Evolutionary conservation across 768 basidiomycete species (phyloP).

Genomic region (Suillus alpinus): DNA sequence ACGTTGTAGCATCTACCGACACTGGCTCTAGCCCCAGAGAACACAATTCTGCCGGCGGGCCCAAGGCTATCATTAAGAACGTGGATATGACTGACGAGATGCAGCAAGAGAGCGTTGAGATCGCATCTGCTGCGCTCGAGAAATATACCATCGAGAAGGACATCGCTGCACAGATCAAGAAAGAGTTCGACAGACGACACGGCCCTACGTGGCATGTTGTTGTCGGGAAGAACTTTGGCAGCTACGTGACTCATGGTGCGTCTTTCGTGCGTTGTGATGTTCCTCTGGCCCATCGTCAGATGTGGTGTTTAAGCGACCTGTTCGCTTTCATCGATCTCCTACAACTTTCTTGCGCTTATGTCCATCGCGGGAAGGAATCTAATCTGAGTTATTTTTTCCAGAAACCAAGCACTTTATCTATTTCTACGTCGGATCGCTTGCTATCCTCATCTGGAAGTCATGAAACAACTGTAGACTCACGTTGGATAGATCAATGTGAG

Average conservation of each 20-base stretch:
- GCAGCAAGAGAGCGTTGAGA: conserved; percentile 92
- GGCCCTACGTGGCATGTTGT: conserved; percentile 98
- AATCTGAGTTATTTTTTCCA: conserved; percentile 31
- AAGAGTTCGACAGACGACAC: conserved; percentile 91
- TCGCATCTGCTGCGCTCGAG: conserved; percentile 80
- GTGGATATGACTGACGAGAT: conserved; percentile 97
- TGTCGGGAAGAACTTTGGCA: conserved; percentile 98
- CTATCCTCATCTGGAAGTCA: conserved; percentile 95
- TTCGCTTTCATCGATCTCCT: conserved; percentile 4
- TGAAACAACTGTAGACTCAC: conserved; percentile 33
- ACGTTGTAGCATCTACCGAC: conserved; percentile 42
- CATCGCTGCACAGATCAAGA: conserved; percentile 97
- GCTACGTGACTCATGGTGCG: conserved; percentile 95
- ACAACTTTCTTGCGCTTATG: not conserved
- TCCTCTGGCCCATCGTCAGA: not conserved
- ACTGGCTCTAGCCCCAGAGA: conserved; percentile 42
- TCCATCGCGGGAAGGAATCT: not conserved
- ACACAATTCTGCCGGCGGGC: conserved; percentile 36
- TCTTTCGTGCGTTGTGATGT: conserved; percentile 9
- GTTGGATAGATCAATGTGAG: conserved; percentile 25
- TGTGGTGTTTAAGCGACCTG: conserved; percentile 1
- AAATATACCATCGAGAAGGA: conserved; percentile 97
- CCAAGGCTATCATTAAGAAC: conserved; percentile 92
- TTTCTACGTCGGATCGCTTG: conserved; percentile 91
- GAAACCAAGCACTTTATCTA: conserved; percentile 99